Percentiles rank a stretch among this genome's conserved stretches.
phyloP scores from a whole-genome alignment of 371 early-diverging fungal species.

The Mucor indicus region DNA sequence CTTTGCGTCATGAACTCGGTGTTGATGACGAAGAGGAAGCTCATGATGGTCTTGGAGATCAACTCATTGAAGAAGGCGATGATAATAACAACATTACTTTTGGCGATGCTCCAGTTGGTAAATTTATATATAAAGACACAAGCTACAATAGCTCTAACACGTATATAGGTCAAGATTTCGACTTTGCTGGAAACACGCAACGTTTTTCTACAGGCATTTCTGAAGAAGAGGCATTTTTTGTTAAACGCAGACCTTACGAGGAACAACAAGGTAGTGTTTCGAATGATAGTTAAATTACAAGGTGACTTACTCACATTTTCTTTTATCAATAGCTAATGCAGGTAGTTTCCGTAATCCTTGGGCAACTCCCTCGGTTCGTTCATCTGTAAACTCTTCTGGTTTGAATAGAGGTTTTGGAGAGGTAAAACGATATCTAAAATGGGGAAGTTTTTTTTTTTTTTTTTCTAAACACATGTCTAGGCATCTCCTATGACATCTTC shows the following conservation, averaged over 20 bases:
- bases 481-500: constrained; percentile 24
- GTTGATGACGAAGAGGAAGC: constrained; percentile 40
- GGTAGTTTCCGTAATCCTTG: constrained; percentile 17
- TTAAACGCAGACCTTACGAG: constrained; percentile 29
- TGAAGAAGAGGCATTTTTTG: constrained; percentile 55
- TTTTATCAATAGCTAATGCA: neutral
- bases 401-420: constrained; percentile 23
- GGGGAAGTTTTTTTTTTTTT: too few species aligned
- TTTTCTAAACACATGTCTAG: neutral
- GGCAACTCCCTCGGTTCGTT: constrained; percentile 13
- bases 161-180: constrained; percentile 61
- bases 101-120: constrained; percentile 61
- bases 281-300: neutral
- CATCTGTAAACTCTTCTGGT: constrained; percentile 3
- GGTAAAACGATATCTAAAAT: constrained; percentile 4
- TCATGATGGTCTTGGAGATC: constrained; percentile 48
- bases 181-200: constrained; percentile 65
- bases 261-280: constrained; percentile 10
- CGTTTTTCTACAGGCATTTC: constrained; percentile 46
- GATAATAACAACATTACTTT: constrained; percentile 87
- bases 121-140: constrained; percentile 4
- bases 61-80: constrained; percentile 74
- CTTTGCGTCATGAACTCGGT: constrained; percentile 33
- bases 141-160: constrained; percentile 3
- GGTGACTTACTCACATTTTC: too few species aligned